phyloP scores from a whole-genome alignment of 441 rosid species.

The Theobroma grandiflorum region DNA sequence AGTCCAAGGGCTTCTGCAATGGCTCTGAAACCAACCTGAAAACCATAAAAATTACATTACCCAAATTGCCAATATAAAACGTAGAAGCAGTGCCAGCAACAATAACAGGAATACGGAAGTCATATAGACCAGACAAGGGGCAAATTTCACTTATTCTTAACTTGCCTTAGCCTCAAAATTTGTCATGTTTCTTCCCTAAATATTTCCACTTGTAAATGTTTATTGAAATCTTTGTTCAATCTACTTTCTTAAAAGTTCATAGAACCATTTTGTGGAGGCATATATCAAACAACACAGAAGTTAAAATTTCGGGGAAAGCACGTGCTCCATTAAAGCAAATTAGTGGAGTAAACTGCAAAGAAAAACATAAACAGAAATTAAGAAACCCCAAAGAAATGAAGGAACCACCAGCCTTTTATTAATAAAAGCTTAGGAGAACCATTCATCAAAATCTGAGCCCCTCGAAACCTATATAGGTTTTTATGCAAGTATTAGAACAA shows the following conservation, averaged over 20 bases:
- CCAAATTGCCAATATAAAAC: conserved; percentile 29
- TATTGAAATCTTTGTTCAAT: background rate
- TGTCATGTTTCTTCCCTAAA: conserved; percentile 4
- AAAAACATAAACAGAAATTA: background rate
- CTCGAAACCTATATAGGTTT: conserved; percentile 18
- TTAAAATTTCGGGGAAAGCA: conserved; percentile 12
- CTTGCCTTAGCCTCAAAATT: conserved; percentile 18
- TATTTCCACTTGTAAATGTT: conserved; percentile 5
- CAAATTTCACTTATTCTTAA: background rate
- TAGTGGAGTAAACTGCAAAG: conserved; percentile 10
- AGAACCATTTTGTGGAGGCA: conserved; percentile 12
- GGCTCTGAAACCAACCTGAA: conserved; percentile 94
- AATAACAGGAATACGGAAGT: background rate
- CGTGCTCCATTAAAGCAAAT: conserved; percentile 14
- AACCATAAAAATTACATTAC: conserved; percentile 35
- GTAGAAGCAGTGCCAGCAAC: conserved; percentile 18
- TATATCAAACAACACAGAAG: conserved; percentile 11
- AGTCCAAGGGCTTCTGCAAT: conserved; percentile 98
- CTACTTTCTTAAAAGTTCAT: conserved; percentile 11
- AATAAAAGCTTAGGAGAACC: conserved; percentile 18
- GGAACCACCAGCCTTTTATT: background rate
- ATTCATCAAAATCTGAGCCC: conserved; percentile 21
- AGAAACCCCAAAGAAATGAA: conserved; percentile 13
- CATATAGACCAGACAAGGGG: conserved; percentile 24
- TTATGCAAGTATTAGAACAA: conserved; percentile 11